Base-by-base conservation (phyloP, 1,284 basidiomycete species). In the Cutaneotrichosporon sp. region DNA sequence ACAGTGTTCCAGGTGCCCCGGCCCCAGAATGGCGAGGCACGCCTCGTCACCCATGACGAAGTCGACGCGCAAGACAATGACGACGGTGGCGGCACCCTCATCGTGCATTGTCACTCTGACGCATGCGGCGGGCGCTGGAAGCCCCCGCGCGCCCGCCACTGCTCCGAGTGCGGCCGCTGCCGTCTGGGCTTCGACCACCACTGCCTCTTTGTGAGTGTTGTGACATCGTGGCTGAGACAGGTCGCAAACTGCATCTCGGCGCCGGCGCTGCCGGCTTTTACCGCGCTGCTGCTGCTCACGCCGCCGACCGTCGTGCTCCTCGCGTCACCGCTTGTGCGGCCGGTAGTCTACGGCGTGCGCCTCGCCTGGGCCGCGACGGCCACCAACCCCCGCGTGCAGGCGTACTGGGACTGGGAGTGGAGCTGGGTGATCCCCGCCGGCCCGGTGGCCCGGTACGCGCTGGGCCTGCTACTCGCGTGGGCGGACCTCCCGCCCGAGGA, bases 221-320 rank as follows among this genome's bases (percentile, higher is more conserved):
- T 50, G 24, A 60, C 55, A 2, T 8, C n/a, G n/a, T n/a, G n/a
- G n/a, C n/a, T n/a, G n/a, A n/a, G n/a, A n/a, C 63, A 77, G 73
- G 74, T 78, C 56, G 75, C 74, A 9, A 78, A 78, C 60, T 78
- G 76, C 64, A 63, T 78, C 20, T 75, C 74, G 13, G 69, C 72
- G 4, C 70, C 75, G 3, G 61, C 75, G 57, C 64, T 78, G 42
- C 72, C 69, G 1, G 52, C 62, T 9, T 78, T 77, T 63, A 66
- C 76, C 11, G 62, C 60, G 1, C 63, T 75, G 4, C 62, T 73
- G 2, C 27, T 72, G 11, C 54, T 65, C 31, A 70, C 74, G 1
- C 71, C 74, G 1, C 58, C 62, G 5, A 62, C 65, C 0, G 59
- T 72, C 31, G 6, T 68, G 3, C 4, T 72, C 29, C 64, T 73